Conservation (phyloP, 1,284 basidiomycete species). For the Ustilago sp. region DNA sequence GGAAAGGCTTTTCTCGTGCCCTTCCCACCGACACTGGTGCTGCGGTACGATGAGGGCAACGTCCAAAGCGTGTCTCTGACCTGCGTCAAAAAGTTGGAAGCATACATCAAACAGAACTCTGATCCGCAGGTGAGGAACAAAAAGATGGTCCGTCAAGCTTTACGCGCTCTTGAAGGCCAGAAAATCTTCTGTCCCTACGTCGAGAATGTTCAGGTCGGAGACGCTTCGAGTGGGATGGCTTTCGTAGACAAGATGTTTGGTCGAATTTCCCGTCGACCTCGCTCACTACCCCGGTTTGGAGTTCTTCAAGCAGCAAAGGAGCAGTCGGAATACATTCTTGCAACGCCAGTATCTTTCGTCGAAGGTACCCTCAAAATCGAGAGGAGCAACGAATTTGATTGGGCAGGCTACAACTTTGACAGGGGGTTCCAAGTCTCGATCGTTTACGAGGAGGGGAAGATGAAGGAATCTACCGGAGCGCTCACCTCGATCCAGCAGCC, state of each 20-base stretch:
- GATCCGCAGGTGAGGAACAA: slow-evolving; percentile 73
- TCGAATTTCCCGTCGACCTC: slow-evolving; percentile 24
- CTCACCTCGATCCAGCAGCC: slow-evolving; percentile 66
- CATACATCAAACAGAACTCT: slow-evolving; percentile 78
- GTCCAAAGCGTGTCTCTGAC: slow-evolving; percentile 72
- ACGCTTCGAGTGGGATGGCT: slow-evolving; percentile 26
- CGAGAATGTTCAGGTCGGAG: slow-evolving; percentile 73
- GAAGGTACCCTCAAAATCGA: slow-evolving; percentile 75
- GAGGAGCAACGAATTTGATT: slow-evolving; percentile 74
- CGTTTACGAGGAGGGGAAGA: slow-evolving; percentile 72
- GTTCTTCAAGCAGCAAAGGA: slow-evolving; percentile 44
- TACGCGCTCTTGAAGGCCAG: slow-evolving; percentile 79
- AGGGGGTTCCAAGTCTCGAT: slow-evolving; percentile 77
- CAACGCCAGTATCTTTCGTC: slow-evolving; percentile 72
- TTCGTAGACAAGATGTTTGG: slow-evolving; percentile 34
- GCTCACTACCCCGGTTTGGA: slow-evolving; percentile 22
- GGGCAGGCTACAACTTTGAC: slow-evolving; percentile 74
- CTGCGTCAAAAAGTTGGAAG: slow-evolving; percentile 74
- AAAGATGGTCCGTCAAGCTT: slow-evolving; percentile 76
- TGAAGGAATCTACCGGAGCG: slow-evolving; percentile 56
- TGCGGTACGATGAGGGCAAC: slow-evolving; percentile 77
- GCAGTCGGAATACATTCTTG: slow-evolving; percentile 73
- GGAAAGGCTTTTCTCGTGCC: slow-evolving; percentile 80
- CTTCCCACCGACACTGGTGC: slow-evolving; percentile 78
- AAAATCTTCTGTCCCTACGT: slow-evolving; percentile 77